Evolutionary conservation across 257 asterid species (phyloP).

Genomic region (Knoxia roxburghii): DNA sequence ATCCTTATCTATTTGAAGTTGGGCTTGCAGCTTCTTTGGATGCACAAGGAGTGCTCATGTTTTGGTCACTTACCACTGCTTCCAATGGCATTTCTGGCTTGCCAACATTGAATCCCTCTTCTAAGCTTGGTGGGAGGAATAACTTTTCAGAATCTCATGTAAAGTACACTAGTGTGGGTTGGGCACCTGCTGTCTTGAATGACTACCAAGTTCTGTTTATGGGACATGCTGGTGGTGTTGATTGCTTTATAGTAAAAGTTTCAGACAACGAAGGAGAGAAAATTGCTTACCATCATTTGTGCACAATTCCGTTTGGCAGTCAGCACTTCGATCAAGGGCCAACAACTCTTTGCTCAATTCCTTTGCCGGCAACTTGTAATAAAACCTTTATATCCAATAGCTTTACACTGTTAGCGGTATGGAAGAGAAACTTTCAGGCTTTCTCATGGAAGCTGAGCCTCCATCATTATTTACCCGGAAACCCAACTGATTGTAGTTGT

Average conservation of each 20-base stretch:
- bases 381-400: constrained; percentile 46
- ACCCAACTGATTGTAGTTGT: constrained; percentile 28
- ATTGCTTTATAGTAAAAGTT: constrained; percentile 50
- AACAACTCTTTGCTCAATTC: constrained; percentile 53
- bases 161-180: constrained; percentile 68
- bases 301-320: constrained; percentile 49
- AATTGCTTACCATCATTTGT: constrained; percentile 37
- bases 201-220: constrained; percentile 51
- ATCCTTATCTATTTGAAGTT: constrained; percentile 58
- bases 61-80: constrained; percentile 69
- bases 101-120: constrained; percentile 63
- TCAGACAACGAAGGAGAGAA: constrained; percentile 33
- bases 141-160: constrained; percentile 35
- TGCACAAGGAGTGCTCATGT: constrained; percentile 55
- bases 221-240: constrained; percentile 80
- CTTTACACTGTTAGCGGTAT: constrained; percentile 68
- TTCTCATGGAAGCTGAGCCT: constrained; percentile 77
- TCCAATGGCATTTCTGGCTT: constrained; percentile 49
- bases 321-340: constrained; percentile 43
- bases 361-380: constrained; percentile 51
- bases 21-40: constrained; percentile 86
- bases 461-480: constrained; percentile 38
- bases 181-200: constrained; percentile 64
- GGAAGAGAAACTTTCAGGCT: constrained; percentile 68
- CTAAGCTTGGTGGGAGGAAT: constrained; percentile 46